Evolutionary conservation across 257 asterid genomes (phyloP), one percentile per base, ranked within the genome.

Genomic region (Cordia subcordata): DNA sequence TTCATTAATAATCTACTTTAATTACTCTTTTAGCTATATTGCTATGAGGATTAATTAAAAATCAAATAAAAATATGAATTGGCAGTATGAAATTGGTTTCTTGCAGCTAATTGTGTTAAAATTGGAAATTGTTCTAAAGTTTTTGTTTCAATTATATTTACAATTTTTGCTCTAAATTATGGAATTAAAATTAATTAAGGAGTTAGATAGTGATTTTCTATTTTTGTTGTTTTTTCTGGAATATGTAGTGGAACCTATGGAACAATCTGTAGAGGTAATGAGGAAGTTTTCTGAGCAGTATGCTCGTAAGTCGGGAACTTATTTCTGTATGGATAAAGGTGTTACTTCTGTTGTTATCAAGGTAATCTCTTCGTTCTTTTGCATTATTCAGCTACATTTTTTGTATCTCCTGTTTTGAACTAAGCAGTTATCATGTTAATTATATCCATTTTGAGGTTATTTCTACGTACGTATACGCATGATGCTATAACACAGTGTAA

Each of bases 281-380:
- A 89, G 99, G 82, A 93, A 93, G 72, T 93, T 93, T 68, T 93
- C 99, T 68, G 99, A 89, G 83, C 99, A 88, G 86, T 93, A 89
- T 74, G 97, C 97, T 5, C 85, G 97, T 49, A 83, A 66, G 81
- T 93, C 97, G 10, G 86, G 66, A 57, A 86, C 97, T 1, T 93
- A 81, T 69, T 93, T 93, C 79, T 89, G 97, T 72, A 82, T 82
- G 49, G 99, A 93, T 71, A 93, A 93, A 75, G 77, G 95, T 10
- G 99, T 93, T 33, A 86, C 97, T 62, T 79, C 96, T 71, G 94
- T 88, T 63, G 95, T 83, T 57, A 88, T 88, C 73, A 86, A 86
- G 95, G 94, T 89, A 75, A 58, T 49, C 17, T 65, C 49, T 62
- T 8, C 61, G 44, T 16, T 22, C 0, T 38, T 27, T 6, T 6